phyloP scores from a whole-genome alignment of 148 eudicot species.

The Euryodendron excelsum region DNA sequence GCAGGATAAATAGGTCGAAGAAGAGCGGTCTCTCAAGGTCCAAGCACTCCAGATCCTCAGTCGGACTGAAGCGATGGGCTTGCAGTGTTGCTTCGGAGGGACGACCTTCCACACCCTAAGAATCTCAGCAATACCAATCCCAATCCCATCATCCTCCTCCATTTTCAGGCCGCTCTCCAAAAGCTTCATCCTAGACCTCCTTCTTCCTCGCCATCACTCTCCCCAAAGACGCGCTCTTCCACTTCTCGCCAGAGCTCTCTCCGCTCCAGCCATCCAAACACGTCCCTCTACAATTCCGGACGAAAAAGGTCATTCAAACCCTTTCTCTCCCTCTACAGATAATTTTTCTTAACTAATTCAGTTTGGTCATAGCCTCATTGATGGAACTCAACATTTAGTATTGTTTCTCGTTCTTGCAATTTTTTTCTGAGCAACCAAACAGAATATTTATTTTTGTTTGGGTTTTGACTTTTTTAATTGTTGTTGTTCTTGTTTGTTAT shows the following conservation, averaged over 20 bases:
- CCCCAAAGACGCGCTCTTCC: constrained; percentile 20
- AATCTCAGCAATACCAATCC: constrained; percentile 38
- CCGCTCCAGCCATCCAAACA: constrained; percentile 30
- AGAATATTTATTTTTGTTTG: neutral
- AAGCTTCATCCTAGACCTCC: constrained; percentile 17
- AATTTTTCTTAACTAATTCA: no score
- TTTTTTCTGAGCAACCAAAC: neutral
- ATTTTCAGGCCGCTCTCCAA: constrained; percentile 25
- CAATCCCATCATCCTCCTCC: constrained; percentile 24
- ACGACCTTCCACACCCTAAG: constrained; percentile 35
- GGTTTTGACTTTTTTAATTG: neutral
- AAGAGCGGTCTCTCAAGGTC: no score
- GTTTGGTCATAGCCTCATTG: no score
- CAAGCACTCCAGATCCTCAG: neutral
- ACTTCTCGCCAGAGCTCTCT: constrained; percentile 36
- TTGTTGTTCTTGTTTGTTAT: constrained; percentile 1
- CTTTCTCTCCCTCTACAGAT: neutral
- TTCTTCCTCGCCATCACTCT: constrained; percentile 5
- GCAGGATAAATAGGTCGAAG: neutral
- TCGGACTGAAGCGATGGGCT: constrained; percentile 16
- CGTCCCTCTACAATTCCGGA: constrained; percentile 18
- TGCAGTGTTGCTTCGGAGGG: constrained; percentile 27
- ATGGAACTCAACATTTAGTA: no score
- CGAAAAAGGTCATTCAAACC: constrained; percentile 34
- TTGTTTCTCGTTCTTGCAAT: neutral